Base-by-base conservation (phyloP, 202 grass and related monocot genomes). In the Panicum virgatum region DNA sequence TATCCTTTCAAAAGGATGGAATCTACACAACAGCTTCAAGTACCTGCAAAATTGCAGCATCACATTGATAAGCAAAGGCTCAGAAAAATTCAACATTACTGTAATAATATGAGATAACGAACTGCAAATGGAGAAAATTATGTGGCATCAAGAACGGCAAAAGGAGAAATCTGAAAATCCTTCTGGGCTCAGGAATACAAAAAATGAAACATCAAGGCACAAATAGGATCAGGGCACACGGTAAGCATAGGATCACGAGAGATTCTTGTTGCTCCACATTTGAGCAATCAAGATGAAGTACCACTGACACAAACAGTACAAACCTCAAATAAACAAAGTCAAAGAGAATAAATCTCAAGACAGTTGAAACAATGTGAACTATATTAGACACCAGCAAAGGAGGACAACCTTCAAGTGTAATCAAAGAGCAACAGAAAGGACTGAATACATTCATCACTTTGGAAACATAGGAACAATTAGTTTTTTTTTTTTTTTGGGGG, bases 1-100 rank as follows among this genome's bases (percentile, higher is more conserved):
- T 75, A 66, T 88, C 87, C 92, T 90, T 78, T 87, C 68, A 9
- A 94, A 94, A 90, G 84, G 89, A 91, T 69, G 71, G 46, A 89
- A 85, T 61, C 86, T 75, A 89, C 78, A 92, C 20, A 57, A 26
- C 37, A 78, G 42, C 62, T 86, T 94, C 92, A 94, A 94, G 92
- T 94, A 92, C 92, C 92, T 94, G 73, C 69, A 85, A 81, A 38
- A 77, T 19, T 57, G 63, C 3, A 36, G 13, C 26, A 78, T 0
- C 3, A 47, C 11, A 69, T 18, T n/a, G 12, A 20, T 90, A 25
- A 79, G 61, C 13, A 56, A 65, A 57, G 5, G 18, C 9, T 23
- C 16, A 1, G 4, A 43, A 67, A 39, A 42, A 43, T 27, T 75
- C 60, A 44, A 62, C 23, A 29, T 53, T 39, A 30, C 0, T 51